A percentile compares a stretch with the other conserved stretches of the same genome.
Conservation (phyloP, 345 rosid genomes). For the Arabis alpina region DNA sequence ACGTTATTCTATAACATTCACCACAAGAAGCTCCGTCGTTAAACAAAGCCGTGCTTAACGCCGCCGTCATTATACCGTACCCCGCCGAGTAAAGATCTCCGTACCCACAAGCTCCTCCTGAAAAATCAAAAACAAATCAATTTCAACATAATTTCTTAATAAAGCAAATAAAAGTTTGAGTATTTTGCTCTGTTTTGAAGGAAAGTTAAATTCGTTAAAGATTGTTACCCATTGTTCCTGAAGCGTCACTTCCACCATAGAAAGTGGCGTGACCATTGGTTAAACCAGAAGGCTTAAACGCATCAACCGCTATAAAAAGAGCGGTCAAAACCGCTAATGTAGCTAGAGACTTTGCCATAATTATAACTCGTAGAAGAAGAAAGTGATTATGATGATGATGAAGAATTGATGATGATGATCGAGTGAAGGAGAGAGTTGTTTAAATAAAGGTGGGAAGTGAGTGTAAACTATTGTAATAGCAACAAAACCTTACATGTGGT, state of each 20-base stretch:
- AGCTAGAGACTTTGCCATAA: conserved; percentile 39
- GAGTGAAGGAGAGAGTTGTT: conserved; percentile 37
- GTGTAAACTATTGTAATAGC: conserved; percentile 33
- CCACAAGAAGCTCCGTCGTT: conserved; percentile 77
- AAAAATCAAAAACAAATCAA: neutral
- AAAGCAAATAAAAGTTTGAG: too few relatives aligned
- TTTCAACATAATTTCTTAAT: neutral
- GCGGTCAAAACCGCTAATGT: conserved; percentile 46
- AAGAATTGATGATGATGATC: conserved; percentile 17
- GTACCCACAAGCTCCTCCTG: conserved; percentile 88
- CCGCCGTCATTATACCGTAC: conserved; percentile 73
- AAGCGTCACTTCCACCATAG: conserved; percentile 84
- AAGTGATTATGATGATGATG: conserved; percentile 20
- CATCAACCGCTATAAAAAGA: conserved; percentile 42
- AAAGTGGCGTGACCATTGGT: conserved; percentile 74
- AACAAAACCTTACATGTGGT: conserved; percentile 47
- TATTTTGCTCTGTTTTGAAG: neutral
- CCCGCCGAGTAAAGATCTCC: conserved; percentile 71
- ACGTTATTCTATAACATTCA: conserved; percentile 62
- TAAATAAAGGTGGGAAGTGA: conserved; percentile 42
- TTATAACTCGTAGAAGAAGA: conserved; percentile 11
- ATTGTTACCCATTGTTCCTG: conserved; percentile 76
- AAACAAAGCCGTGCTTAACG: conserved; percentile 77
- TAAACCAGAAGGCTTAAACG: conserved; percentile 63
- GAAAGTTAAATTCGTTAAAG: neutral